Evolutionary conservation across 495 filamentous ascomycete genomes (phyloP).

Genomic region (Bacidia gigantensis): DNA sequence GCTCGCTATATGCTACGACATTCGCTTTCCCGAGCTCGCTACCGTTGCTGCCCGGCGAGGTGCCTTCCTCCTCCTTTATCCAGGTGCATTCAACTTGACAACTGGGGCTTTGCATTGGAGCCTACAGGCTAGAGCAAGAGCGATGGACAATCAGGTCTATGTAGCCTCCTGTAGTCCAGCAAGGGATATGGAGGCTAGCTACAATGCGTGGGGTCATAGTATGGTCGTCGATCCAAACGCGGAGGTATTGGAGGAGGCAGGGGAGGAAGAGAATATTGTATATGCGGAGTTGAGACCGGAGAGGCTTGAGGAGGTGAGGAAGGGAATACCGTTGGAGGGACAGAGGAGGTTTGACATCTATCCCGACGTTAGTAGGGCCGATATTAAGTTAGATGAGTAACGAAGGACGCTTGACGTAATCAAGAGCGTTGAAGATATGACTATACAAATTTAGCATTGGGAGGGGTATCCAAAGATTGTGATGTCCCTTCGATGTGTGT

Average conservation of each 20-base stretch:
- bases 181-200: conserved; percentile 59
- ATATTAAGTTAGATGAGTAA: conserved; percentile 15
- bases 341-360: conserved; percentile 96
- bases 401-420: too few species aligned
- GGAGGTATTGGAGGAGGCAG: conserved; percentile 56
- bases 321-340: conserved; percentile 66
- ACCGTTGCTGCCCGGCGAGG: conserved; percentile 77
- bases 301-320: conserved; percentile 62
- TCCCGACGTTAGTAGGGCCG: conserved; percentile 57
- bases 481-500: too few species aligned
- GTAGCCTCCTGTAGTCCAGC: conserved; percentile 88
- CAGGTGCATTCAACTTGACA: conserved; percentile 88
- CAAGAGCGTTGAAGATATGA: too few species aligned
- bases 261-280: conserved; percentile 61
- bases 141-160: conserved; percentile 90
- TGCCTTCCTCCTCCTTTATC: conserved; percentile 76
- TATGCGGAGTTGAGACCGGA: conserved; percentile 58
- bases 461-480: too few species aligned
- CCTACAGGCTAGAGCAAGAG: conserved; percentile 66
- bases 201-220: conserved; percentile 87
- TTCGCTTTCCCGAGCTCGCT: conserved; percentile 89
- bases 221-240: conserved; percentile 86
- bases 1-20: conserved; percentile 91
- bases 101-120: conserved; percentile 89
- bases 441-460: too few species aligned